These are phyloP conservation scores for Penicillium arizonense DNA, from an alignment of 495 filamentous ascomycete species.

Conservation along the genomic window DNA sequence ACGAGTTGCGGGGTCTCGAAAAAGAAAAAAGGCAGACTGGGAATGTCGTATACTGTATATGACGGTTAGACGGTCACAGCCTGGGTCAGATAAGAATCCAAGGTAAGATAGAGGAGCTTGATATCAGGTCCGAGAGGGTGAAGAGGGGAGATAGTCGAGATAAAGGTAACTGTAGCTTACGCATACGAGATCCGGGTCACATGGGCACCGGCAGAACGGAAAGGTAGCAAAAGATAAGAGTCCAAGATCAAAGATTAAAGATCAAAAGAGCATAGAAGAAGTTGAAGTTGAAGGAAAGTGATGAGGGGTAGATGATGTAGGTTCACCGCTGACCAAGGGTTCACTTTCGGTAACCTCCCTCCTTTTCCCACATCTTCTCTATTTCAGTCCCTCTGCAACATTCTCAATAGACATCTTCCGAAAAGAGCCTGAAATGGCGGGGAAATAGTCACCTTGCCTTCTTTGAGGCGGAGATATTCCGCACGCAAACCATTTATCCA, in stretches of 20 bases:
- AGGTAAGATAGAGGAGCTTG: no score
- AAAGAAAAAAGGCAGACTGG: background rate
- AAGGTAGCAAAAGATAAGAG: slow-evolving; percentile 3
- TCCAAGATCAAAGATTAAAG: slow-evolving; percentile 5
- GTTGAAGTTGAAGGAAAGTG: slow-evolving; percentile 10
- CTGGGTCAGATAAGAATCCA: no score
- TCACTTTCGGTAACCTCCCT: no score
- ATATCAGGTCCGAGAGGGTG: no score
- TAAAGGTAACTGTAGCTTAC: background rate
- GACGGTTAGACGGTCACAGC: background rate
- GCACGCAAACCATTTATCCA: no score
- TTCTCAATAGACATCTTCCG: no score
- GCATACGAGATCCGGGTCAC: background rate
- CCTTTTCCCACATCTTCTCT: no score
- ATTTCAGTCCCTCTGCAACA: no score
- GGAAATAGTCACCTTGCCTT: no score
- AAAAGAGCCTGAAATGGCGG: no score
- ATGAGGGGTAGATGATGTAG: slow-evolving; percentile 25
- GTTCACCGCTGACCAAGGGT: no score
- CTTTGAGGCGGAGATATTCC: no score
- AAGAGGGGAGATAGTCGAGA: background rate
- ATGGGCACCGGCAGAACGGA: background rate
- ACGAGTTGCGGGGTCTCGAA: background rate
- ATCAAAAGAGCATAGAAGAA: slow-evolving; percentile 13
- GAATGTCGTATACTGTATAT: background rate